Evolutionary conservation across 2,329 filamentous ascomycete genomes (phyloP).

Genomic region (Nothopassalora personata): DNA sequence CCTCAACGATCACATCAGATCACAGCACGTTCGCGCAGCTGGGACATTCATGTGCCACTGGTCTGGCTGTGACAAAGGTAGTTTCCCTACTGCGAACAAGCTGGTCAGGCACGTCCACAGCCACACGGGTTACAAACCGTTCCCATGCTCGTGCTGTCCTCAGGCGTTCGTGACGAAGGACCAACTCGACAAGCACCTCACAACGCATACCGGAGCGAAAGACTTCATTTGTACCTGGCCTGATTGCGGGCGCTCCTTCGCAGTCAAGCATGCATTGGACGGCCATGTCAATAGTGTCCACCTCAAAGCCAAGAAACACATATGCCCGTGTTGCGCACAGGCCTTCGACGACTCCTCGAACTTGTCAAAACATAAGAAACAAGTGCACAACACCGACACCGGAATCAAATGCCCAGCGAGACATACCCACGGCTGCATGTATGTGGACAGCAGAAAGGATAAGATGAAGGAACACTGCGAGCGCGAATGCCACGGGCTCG

Average conservation of each 20-base stretch:
- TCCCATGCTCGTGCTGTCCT: slow-evolving; percentile 50
- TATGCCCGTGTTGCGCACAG: slow-evolving; percentile 31
- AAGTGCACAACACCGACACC: slow-evolving; percentile 23
- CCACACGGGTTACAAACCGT: slow-evolving; percentile 51
- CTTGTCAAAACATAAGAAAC: slow-evolving; percentile 31
- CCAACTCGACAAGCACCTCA: slow-evolving; percentile 61
- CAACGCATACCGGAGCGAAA: slow-evolving; percentile 61
- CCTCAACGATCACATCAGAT: slow-evolving; percentile 53
- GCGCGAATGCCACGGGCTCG: slow-evolving; percentile 21
- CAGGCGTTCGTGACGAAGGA: slow-evolving; percentile 61
- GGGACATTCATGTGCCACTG: slow-evolving; percentile 39
- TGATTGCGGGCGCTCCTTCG: slow-evolving; percentile 50
- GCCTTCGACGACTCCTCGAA: slow-evolving; percentile 35
- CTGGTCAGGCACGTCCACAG: slow-evolving; percentile 61
- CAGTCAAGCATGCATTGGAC: slow-evolving; percentile 58
- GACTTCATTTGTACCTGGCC: slow-evolving; percentile 52
- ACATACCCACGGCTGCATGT: slow-evolving; percentile 20
- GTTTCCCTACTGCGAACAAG: slow-evolving; percentile 40
- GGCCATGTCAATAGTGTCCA: slow-evolving; percentile 58
- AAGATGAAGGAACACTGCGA: slow-evolving; percentile 26
- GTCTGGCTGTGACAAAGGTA: slow-evolving; percentile 50
- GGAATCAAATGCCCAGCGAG: slow-evolving; percentile 22
- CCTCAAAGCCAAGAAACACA: slow-evolving; percentile 40
- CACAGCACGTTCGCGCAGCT: slow-evolving; percentile 42
- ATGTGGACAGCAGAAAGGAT: slow-evolving; percentile 24